Evolutionary conservation across 495 filamentous ascomycete species (phyloP), one percentile per base, ranked within the genome.

Genomic region (Neurospora discreta): DNA sequence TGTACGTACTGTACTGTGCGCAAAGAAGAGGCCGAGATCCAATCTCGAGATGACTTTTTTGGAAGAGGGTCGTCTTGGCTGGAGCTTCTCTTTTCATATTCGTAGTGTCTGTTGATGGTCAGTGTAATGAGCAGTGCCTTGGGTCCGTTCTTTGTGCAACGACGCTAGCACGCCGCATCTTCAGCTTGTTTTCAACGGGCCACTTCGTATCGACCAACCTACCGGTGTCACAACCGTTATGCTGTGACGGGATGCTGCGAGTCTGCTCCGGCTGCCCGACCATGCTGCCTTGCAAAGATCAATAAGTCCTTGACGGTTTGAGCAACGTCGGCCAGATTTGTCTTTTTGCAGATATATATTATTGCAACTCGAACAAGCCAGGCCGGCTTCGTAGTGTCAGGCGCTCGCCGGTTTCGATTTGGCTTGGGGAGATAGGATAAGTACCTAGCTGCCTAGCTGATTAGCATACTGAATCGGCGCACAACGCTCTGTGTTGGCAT

Each of bases 21-120:
- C 38, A 16, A 52, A 52, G 33, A 39, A 39, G 10, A 39, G 18
- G 20, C 58, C 10, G 33, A 67, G 67, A 71, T 71, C 43, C 42
- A 67, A 20, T 39, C 42, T 58, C 70, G 8, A 23, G 43, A 71
- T 10, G 39, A 39, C 39, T 52, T 58, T 58, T 23, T 10, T 36
- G 20, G 44, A 1, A 69, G 69, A 69, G 68, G 71, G 68, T 71
- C 36, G 70, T 73, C 68, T 52, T 76, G 72, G 71, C 52, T 72
- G 11, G 33, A 15, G 43, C 39, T 38, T 68, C 58, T 39, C 60
- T 18, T 18, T 23, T 10, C 39, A 71, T 58, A 42, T 33, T 75
- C 69, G 44, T 70, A 70, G 72, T 70, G 44, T 36, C 20, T 71
- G 52, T 39, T 71, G n/a, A 38, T 60, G 18, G 60, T 8, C 39